A percentile compares a stretch with the other conserved stretches of the same genome.
These are phyloP conservation scores for Lachnellula arida DNA, from an alignment of 2,329 filamentous ascomycete species.

Conservation along the genomic window DNA sequence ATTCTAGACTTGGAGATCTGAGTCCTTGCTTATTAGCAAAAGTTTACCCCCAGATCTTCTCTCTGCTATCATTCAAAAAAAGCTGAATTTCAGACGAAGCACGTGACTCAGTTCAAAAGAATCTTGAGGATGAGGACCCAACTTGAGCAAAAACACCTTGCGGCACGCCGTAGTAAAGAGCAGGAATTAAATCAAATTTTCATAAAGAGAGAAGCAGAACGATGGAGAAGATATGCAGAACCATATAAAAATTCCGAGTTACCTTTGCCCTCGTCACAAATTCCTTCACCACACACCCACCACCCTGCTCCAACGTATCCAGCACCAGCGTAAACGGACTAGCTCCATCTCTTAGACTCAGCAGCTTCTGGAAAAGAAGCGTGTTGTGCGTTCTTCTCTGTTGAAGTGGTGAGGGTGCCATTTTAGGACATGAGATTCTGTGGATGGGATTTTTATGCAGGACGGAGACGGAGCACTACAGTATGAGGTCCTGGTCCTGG, in stretches of 20 bases:
- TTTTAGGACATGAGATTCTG: too few relatives aligned
- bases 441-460: not conserved
- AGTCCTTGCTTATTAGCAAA: not conserved
- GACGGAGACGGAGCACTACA: not conserved
- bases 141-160: too few relatives aligned
- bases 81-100: too few relatives aligned
- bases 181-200: not conserved
- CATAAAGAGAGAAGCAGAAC: not conserved
- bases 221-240: not conserved
- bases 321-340: constrained; percentile 84
- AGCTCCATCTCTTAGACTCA: constrained; percentile 71
- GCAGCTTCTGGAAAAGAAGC: constrained; percentile 74
- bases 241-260: not conserved
- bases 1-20: constrained; percentile 63
- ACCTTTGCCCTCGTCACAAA: constrained; percentile 71
- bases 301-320: constrained; percentile 80
- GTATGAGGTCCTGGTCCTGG: too few relatives aligned
- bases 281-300: constrained; percentile 64
- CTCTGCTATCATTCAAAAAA: too few relatives aligned
- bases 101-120: too few relatives aligned
- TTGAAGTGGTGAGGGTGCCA: constrained; percentile 52
- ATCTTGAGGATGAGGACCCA: too few relatives aligned
- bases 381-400: constrained; percentile 81
- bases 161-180: too few relatives aligned
- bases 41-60: not conserved